These are phyloP conservation scores for Oldenlandia corymbosa DNA, from an alignment of 257 asterid species.

Conservation along the genomic window DNA sequence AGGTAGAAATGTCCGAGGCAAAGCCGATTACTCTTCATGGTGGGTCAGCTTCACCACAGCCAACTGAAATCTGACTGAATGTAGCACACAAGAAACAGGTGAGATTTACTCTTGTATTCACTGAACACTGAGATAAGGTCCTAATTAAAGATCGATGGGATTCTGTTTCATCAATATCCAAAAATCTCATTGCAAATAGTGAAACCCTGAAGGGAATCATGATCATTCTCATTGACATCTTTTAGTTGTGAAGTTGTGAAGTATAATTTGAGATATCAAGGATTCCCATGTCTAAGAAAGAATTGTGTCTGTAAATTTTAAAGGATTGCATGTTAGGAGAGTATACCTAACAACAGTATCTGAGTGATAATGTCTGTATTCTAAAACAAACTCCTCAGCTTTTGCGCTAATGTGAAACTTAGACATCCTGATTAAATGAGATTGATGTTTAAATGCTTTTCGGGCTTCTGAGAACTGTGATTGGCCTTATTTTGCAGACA, in stretches of 20 bases:
- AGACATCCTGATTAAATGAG: background rate
- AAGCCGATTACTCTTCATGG: slow-evolving; percentile 30
- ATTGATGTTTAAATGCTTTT: background rate
- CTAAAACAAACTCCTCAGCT: background rate
- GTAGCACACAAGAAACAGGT: slow-evolving; percentile 31
- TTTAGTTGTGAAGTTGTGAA: background rate
- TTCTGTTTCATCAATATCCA: background rate
- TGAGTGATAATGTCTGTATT: too few species aligned
- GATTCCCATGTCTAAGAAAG: background rate
- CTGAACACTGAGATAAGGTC: background rate
- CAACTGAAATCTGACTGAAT: slow-evolving; percentile 20
- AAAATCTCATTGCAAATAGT: background rate
- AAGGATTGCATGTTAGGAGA: background rate
- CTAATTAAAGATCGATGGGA: background rate
- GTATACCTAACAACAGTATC: background rate
- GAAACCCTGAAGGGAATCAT: background rate
- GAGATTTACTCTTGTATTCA: background rate
- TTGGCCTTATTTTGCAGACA: slow-evolving; percentile 10
- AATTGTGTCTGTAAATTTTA: background rate
- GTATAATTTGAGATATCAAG: background rate
- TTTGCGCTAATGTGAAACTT: background rate
- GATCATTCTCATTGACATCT: background rate
- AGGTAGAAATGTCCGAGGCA: slow-evolving; percentile 92
- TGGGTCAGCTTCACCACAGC: slow-evolving; percentile 30
- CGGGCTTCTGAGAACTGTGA: background rate